phyloP scores from a whole-genome alignment of 164 flowering plant genomes.

The Pachysandra terminalis region DNA sequence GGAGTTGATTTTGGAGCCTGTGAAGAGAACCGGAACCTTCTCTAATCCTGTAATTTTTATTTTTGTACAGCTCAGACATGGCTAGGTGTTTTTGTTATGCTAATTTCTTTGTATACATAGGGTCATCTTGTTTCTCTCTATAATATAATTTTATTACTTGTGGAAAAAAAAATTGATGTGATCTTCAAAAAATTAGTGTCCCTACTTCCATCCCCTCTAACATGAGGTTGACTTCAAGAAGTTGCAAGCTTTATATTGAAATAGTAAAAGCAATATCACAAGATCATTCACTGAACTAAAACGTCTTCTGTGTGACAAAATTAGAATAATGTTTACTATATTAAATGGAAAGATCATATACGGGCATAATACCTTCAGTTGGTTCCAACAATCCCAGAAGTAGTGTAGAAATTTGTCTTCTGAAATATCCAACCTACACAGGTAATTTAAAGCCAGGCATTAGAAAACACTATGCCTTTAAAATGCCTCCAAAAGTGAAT shows the following conservation, averaged over 20 bases:
- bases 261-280: neutral
- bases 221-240: neutral
- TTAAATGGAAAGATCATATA: neutral
- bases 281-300: too few species aligned
- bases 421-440: conserved; percentile 65
- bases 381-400: conserved; percentile 86
- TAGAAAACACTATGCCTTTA: neutral
- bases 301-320: neutral
- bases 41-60: too few species aligned
- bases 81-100: too few species aligned
- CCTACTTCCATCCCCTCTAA: neutral
- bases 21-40: too few species aligned
- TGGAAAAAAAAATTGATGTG: neutral
- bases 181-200: neutral
- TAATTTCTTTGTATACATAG: too few species aligned
- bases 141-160: neutral
- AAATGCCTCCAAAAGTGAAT: too few species aligned
- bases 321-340: neutral
- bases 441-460: conserved; percentile 4
- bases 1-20: too few species aligned
- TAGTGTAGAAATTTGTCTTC: conserved; percentile 67
- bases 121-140: too few species aligned
- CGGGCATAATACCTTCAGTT: conserved; percentile 49
- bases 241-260: neutral
- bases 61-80: too few species aligned